Conservation (phyloP, 257 asterid species). For the Solanum commersonii region DNA sequence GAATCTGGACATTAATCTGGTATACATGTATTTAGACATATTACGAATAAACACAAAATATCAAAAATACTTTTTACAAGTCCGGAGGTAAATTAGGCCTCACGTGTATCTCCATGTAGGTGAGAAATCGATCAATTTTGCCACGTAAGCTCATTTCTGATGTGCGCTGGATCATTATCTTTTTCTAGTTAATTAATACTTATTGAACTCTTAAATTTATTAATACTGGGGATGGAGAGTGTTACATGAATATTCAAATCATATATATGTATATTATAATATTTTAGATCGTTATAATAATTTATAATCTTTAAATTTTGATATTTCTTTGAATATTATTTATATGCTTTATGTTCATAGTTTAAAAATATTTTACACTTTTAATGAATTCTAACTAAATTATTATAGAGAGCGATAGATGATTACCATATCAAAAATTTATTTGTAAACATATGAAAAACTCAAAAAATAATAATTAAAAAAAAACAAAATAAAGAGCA, state of each 20-base stretch:
- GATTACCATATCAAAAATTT: not conserved
- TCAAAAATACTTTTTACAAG: too few relatives aligned
- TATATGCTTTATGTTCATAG: not conserved
- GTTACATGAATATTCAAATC: not conserved
- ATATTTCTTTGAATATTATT: not conserved
- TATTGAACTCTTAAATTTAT: not conserved
- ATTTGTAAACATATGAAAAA: not conserved
- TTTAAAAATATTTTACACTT: not conserved
- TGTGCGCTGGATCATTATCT: not conserved
- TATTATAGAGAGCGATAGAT: not conserved
- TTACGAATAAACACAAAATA: not conserved
- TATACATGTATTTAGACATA: not conserved
- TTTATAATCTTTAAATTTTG: not conserved
- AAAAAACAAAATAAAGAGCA: not conserved
- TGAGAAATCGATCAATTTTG: not conserved
- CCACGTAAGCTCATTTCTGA: not conserved
- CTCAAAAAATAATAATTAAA: not conserved
- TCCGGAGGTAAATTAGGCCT: not conserved
- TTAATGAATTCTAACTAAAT: not conserved
- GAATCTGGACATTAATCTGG: not conserved
- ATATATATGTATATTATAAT: not conserved
- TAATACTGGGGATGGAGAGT: not conserved
- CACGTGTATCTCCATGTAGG: not conserved
- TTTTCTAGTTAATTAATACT: not conserved
- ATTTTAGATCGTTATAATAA: not conserved